A percentile compares a stretch with the other conserved stretches of the same genome.
Conservation (phyloP, 805 yeast species). For the Yamadazyma ubonensis region DNA sequence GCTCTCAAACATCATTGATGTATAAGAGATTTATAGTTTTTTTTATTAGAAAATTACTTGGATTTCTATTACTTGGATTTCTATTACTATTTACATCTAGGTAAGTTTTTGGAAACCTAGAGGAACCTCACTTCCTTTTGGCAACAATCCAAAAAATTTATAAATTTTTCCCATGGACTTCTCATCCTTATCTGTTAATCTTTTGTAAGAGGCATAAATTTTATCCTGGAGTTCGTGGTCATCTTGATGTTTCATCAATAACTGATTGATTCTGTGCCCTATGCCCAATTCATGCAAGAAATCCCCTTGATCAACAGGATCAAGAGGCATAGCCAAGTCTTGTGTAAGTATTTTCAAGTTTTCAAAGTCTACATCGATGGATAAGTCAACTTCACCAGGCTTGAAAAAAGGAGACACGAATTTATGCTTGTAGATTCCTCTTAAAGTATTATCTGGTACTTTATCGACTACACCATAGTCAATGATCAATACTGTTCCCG, state of each 20-base stretch:
- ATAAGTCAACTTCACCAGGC: constrained; percentile 80
- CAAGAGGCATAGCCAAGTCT: constrained; percentile 31
- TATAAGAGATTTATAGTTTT: no score
- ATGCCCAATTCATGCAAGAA: constrained; percentile 77
- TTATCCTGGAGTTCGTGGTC: constrained; percentile 49
- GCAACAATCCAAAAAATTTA: constrained; percentile 66
- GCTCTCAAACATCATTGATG: no score
- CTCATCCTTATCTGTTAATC: constrained; percentile 61
- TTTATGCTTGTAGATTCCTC: constrained; percentile 72
- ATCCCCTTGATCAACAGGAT: constrained; percentile 74
- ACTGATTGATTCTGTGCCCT: constrained; percentile 62
- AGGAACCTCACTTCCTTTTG: constrained; percentile 42
- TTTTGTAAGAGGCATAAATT: constrained; percentile 54
- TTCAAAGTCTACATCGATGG: constrained; percentile 80
- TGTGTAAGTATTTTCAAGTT: constrained; percentile 39
- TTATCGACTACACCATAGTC: constrained; percentile 70
- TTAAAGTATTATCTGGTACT: constrained; percentile 67
- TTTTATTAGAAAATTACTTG: not conserved
- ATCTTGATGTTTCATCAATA: constrained; percentile 43
- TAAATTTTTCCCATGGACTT: constrained; percentile 75
- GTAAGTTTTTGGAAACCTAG: constrained; percentile 51
- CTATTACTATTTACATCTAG: constrained; percentile 5
- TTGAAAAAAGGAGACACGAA: constrained; percentile 71
- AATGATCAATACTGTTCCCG: constrained; percentile 69
- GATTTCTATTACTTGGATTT: not conserved